Evolutionary conservation across 2,329 filamentous ascomycete species (phyloP).

Genomic region (Ophiostoma australiae): DNA sequence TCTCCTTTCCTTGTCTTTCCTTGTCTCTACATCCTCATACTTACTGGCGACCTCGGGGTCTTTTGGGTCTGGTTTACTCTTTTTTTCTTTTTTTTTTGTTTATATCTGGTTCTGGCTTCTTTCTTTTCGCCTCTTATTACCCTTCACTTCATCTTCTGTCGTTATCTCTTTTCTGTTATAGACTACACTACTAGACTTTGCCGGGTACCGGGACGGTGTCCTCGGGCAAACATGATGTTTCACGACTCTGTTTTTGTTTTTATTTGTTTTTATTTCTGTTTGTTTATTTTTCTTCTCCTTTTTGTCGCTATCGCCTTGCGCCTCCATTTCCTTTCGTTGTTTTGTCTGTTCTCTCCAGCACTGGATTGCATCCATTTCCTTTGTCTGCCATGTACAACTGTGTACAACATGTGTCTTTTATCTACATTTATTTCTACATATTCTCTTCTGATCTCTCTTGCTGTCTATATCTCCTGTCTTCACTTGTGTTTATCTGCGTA

Average conservation of each 20-base stretch:
- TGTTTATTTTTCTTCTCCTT: not conserved
- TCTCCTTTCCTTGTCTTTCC: not conserved
- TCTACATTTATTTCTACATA: no score
- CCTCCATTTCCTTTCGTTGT: not conserved
- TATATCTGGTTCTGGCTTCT: not conserved
- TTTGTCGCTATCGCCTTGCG: not conserved
- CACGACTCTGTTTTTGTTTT: not conserved
- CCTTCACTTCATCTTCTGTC: constrained; percentile 6
- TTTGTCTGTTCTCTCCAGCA: not conserved
- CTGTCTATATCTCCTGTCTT: not conserved
- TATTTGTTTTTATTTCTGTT: constrained; percentile 3
- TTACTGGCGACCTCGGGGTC: constrained; percentile 2
- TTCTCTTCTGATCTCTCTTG: not conserved
- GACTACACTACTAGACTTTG: constrained; percentile 10
- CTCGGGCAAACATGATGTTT: constrained; percentile 15
- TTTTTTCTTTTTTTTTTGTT: not conserved
- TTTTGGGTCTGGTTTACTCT: constrained; percentile 9
- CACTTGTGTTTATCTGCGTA: not conserved
- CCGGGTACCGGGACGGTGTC: constrained; percentile 14
- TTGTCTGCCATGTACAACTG: constrained; percentile 2
- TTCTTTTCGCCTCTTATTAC: no score
- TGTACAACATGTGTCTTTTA: not conserved
- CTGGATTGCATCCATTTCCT: constrained; percentile 15
- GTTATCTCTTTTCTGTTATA: constrained; percentile 15
- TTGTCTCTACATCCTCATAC: not conserved